phyloP scores from a whole-genome alignment of 208 protist genomes.

The Acanthamoeba castellanii region DNA sequence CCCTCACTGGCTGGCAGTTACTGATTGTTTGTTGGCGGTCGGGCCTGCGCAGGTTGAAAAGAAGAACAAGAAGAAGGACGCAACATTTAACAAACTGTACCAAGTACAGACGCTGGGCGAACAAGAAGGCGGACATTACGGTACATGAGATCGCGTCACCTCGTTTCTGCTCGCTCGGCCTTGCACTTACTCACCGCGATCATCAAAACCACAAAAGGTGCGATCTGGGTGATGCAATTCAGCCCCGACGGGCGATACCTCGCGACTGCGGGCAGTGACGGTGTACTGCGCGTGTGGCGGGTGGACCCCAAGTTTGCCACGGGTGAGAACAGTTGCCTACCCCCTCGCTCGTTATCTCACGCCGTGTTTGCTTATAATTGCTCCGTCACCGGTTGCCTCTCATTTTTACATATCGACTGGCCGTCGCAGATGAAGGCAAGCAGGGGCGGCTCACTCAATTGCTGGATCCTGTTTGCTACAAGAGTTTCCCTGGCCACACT shows the following conservation, averaged over 20 bases:
- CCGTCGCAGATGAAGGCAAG: conserved; percentile 5
- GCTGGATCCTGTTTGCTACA: conserved; percentile 36
- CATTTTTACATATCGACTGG: not conserved
- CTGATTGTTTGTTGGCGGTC: not conserved
- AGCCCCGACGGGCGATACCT: conserved; percentile 61
- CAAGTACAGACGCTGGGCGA: conserved; percentile 28
- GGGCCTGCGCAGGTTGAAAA: not conserved
- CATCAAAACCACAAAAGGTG: not conserved
- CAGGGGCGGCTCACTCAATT: conserved; percentile 20
- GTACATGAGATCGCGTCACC: not conserved
- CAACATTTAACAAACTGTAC: not conserved
- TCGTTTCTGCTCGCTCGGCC: not conserved
- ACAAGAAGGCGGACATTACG: conserved; percentile 56
- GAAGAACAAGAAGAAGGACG: conserved; percentile 51
- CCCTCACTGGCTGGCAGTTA: not conserved
- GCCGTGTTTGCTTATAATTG: not conserved
- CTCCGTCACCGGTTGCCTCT: not conserved
- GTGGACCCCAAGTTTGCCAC: conserved; percentile 46
- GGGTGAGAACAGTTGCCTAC: not conserved
- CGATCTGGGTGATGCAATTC: conserved; percentile 79
- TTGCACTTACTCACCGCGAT: not conserved
- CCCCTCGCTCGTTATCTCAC: not conserved
- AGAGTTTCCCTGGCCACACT: conserved; percentile 50
- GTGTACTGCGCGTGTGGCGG: conserved; percentile 78
- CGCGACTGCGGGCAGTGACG: conserved; percentile 78